A percentile compares a stretch with the other conserved stretches of the same genome.
Conservation (phyloP, 768 basidiomycete species). For the Sutorius australiensis region DNA sequence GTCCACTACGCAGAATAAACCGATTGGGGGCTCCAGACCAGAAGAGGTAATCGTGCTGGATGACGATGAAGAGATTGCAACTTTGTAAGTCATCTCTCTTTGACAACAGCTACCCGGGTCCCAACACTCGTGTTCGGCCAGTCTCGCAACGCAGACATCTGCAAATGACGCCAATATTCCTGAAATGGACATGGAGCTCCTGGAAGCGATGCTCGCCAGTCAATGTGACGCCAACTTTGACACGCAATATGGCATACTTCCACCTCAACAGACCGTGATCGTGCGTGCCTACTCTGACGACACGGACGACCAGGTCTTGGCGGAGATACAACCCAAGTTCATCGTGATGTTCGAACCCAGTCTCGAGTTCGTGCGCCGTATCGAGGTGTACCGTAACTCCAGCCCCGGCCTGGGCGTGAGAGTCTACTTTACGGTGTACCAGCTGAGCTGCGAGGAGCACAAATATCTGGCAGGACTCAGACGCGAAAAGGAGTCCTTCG, state of each 20-base stretch:
- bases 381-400: slow-evolving; percentile 89
- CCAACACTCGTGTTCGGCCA: not conserved
- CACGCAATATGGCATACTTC: slow-evolving; percentile 71
- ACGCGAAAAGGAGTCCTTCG: slow-evolving; percentile 92
- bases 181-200: slow-evolving; percentile 21
- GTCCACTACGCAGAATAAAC: slow-evolving; percentile 5
- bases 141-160: slow-evolving; percentile 20
- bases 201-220: slow-evolving; percentile 26
- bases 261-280: slow-evolving; percentile 75
- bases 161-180: slow-evolving; percentile 12
- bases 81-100: slow-evolving; percentile 47
- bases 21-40: slow-evolving; percentile 7
- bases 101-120: not conserved
- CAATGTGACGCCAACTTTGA: slow-evolving; percentile 61
- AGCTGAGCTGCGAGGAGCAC: slow-evolving; percentile 91
- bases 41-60: slow-evolving; percentile 16
- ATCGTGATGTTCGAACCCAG: slow-evolving; percentile 96
- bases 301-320: slow-evolving; percentile 82
- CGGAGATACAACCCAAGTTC: slow-evolving; percentile 85
- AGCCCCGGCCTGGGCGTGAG: slow-evolving; percentile 80
- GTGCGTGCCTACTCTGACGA: slow-evolving; percentile 90
- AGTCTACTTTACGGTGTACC: slow-evolving; percentile 96
- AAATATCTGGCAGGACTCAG: slow-evolving; percentile 87
- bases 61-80: slow-evolving; percentile 42
- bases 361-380: slow-evolving; percentile 85